Evolutionary conservation across 2,329 filamentous ascomycete genomes (phyloP), one percentile per base, ranked within the genome.

Genomic region (Spiromastix sp.): DNA sequence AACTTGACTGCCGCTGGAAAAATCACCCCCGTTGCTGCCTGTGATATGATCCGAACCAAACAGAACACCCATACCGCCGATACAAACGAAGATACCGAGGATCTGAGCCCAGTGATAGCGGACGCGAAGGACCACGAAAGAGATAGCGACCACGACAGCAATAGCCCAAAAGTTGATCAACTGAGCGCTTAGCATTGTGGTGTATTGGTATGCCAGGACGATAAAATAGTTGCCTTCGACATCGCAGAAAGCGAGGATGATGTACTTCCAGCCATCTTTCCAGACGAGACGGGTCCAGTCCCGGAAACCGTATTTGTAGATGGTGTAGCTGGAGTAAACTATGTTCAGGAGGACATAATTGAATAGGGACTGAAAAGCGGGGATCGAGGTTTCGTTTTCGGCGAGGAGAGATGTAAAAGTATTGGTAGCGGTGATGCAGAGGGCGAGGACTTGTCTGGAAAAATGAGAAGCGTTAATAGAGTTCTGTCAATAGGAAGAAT

Each of bases 131-230:
- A 95, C 68, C 44, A 79, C 46, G 63, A 93, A 87, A 18, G 85
- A 94, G 45, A 95, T 64, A 42, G 82, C 55, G 13, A 96, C 85
- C 15, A 98, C 91, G 43, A 89, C 79, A 33, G 93, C 84, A 47
- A 98, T 96, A 48, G 87, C 84, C 89, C 89, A 96, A 66, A 96
- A 96, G 70, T 95, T 95, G 64, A 98, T 85, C 34, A 98, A 73
- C 68, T 96, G 87, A 11, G 86, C 86, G 13, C 82, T 91, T 32
- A 96, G 72, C 48, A 95, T 81, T 51, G 87, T 95, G 36, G 89
- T 94, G 68, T 93, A 79, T 40, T 81, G 74, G 66, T 96, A 98
- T 4, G 89, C 91, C 32, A 95, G 72, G 33, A 98, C 89, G 51
- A 87, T 87, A 57, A 96, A 96, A 68, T 95, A 98, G 65, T 98